Evolutionary conservation across 331 rosid genomes (phyloP).

Genomic region (Quercus lobata): DNA sequence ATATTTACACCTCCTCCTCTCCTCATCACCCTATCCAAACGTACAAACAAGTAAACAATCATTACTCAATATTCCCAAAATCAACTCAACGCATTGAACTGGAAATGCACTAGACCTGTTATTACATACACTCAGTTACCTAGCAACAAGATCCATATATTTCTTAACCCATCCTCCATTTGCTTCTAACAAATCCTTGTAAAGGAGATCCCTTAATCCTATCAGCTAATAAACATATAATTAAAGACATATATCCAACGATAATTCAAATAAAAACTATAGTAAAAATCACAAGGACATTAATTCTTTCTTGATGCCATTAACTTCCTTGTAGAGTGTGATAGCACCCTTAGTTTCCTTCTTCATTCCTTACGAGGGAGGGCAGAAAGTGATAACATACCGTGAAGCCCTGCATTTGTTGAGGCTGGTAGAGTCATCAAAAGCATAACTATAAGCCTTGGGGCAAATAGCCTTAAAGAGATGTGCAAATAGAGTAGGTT

Average conservation of each 20-base stretch:
- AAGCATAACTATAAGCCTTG: conserved; percentile 92
- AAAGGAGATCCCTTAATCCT: not conserved
- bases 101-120: no score
- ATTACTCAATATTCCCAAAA: no score
- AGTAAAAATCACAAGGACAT: conserved; percentile 13
- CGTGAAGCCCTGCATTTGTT: conserved; percentile 76
- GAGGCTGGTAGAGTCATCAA: conserved; percentile 78
- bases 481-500: conserved; percentile 72
- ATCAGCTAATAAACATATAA: not conserved
- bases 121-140: no score
- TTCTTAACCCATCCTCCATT: not conserved
- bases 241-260: conserved; percentile 1
- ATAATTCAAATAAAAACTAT: not conserved
- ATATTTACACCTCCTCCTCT: no score
- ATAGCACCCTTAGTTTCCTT: conserved; percentile 10
- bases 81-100: no score
- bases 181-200: no score
- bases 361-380: conserved; percentile 36
- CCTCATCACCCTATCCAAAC: no score
- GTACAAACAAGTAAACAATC: no score
- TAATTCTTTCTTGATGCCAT: not conserved
- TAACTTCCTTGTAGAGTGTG: conserved; percentile 9
- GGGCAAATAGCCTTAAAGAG: conserved; percentile 92
- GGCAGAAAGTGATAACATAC: conserved; percentile 93
- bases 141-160: not conserved